These are phyloP conservation scores for Solanum appendiculatum DNA, from an alignment of 257 asterid genomes.

Conservation along the genomic window DNA sequence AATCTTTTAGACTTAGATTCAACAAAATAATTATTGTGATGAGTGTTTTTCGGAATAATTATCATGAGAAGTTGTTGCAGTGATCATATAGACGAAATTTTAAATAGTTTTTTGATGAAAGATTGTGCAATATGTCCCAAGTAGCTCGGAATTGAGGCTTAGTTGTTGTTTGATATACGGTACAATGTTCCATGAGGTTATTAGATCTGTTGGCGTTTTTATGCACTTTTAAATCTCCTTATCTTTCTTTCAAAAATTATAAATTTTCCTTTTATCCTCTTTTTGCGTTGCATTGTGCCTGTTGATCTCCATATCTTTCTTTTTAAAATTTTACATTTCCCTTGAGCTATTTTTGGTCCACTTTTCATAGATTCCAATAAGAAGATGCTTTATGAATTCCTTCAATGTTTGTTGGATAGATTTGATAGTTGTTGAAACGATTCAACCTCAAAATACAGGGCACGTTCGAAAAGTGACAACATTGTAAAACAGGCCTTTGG, in stretches of 20 bases:
- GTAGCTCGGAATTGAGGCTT: background rate
- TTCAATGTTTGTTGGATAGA: slow-evolving; percentile 64
- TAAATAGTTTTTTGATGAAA: background rate
- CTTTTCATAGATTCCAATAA: slow-evolving; percentile 52
- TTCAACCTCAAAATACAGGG: background rate
- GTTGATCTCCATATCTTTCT: too few relatives aligned
- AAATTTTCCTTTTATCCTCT: too few relatives aligned
- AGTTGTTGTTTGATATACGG: background rate
- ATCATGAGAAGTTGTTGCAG: background rate
- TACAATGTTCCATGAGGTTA: background rate
- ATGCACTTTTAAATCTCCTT: too few relatives aligned
- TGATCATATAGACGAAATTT: background rate
- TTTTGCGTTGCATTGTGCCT: too few relatives aligned
- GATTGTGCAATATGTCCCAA: background rate
- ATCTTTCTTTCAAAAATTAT: too few relatives aligned
- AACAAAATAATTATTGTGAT: too few relatives aligned
- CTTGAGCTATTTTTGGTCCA: slow-evolving; percentile 36
- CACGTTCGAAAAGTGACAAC: slow-evolving; percentile 24
- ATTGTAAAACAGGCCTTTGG: slow-evolving; percentile 70
- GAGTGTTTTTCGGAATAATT: background rate
- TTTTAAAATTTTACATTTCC: too few relatives aligned
- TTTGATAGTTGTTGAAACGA: slow-evolving; percentile 41
- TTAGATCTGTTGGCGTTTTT: too few relatives aligned
- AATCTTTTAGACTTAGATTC: too few relatives aligned
- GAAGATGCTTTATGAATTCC: slow-evolving; percentile 89